Evolutionary conservation across 2,329 filamentous ascomycete species (phyloP), one percentile per base, ranked within the genome.

Genomic region (Diaporthe vaccinii): DNA sequence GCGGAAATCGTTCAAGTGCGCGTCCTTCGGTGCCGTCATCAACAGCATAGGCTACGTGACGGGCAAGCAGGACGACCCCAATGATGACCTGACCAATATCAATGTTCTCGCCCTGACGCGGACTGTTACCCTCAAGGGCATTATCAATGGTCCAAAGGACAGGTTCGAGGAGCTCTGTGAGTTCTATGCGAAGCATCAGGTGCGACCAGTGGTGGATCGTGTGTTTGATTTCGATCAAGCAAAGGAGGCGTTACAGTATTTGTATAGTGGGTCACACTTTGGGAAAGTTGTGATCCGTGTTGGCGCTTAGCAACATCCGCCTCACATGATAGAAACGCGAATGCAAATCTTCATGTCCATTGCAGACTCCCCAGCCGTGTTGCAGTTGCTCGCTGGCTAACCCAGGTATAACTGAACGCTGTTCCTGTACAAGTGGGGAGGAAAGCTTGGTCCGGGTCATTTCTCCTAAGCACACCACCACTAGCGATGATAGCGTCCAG

Each of bases 61-160:
- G 7, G 85, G 84, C 6, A 84, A 92, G 80, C 83, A 88, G 77
- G 89, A 91, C 77, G 84, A 83, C 0, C 81, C 82, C 2, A 28
- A 51, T 2, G 86, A 85, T 1, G 87, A 90, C 81, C 82, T 87
- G 36, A 81, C 87, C 39, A 91, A 92, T 77, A 87, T 88, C 15
- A 92, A 92, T 77, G 81, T 92, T 17, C 82, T 85, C 8, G 84
- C 84, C 10, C 74, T 83, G 5, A 77, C 79, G 57, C 77, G 82
- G 49, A 84, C 86, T 70, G 82, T 83, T 49, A 85, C 83, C 15
- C 77, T 84, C 70, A 85, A 84, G 78, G 82, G 91, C 0, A 89
- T 92, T 10, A 77, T 91, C 41, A 91, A 92, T 79, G 91, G 90
- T 0, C 89, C 90, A 0, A 87, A 86, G 77, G 89, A 91, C 76